Conservation (phyloP, 345 rosid genomes). For the thale cress (Arabidopsis thaliana) region TAIR10.1 NC_003070.9:16920501-16921000, state of each 20-base stretch:
- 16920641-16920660: background rate
- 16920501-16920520: background rate
- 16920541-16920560: background rate
- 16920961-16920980: conserved; percentile 29
- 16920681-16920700: too few relatives aligned
- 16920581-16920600: too few relatives aligned
- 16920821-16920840: conserved; percentile 34
- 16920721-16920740: background rate
- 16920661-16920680: too few relatives aligned
- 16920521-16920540: background rate
- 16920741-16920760: conserved; percentile 19
- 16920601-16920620: too few relatives aligned
- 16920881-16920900: conserved; percentile 17
- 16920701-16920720: background rate
- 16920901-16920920: conserved; percentile 20
- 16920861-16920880: conserved; percentile 27
- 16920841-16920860: conserved; percentile 31
- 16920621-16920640: background rate
- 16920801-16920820: conserved; percentile 14
- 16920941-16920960: conserved; percentile 26
- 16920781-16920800: conserved; percentile 28
- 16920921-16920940: conserved; percentile 15
- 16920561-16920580: background rate
- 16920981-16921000: conserved; percentile 34
- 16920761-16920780: conserved; percentile 38